These are phyloP conservation scores for Blastobotrys attinorum DNA, from an alignment of 805 yeast genomes.

Conservation along the genomic window DNA sequence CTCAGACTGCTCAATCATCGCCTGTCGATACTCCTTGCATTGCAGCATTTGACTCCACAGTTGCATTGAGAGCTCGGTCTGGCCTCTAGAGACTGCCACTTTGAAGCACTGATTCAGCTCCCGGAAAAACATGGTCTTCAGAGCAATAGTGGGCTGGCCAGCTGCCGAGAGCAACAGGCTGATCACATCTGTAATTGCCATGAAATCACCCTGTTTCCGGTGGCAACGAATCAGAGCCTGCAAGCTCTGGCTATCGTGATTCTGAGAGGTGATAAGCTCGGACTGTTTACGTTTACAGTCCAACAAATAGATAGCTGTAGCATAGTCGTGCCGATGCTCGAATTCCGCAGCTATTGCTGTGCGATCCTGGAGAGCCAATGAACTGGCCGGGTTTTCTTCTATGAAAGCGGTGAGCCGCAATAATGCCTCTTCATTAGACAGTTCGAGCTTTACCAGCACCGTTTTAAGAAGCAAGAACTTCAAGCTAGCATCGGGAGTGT, in stretches of 20 bases:
- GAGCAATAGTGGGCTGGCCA: neutral
- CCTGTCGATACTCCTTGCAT: neutral
- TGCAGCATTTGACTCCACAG: neutral
- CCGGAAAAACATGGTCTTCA: neutral
- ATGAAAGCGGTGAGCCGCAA: conserved; percentile 1
- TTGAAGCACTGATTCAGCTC: neutral
- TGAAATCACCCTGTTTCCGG: conserved; percentile 1
- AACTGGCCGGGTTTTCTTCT: neutral
- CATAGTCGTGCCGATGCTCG: conserved; percentile 4
- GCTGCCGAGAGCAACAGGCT: neutral
- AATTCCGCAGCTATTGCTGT: conserved; percentile 11
- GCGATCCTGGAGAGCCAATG: conserved; percentile 6
- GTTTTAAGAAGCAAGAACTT: neutral
- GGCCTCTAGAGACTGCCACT: neutral
- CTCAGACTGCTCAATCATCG: neutral
- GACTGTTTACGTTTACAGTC: conserved; percentile 10
- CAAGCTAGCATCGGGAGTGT: neutral
- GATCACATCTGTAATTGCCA: neutral
- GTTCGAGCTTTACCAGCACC: neutral
- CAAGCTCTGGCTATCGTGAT: conserved; percentile 15
- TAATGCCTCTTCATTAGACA: neutral
- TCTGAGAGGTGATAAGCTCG: conserved; percentile 6
- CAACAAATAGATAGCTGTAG: conserved; percentile 8
- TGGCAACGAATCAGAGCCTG: conserved; percentile 8
- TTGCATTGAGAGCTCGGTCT: neutral